A percentile compares a stretch with the other conserved stretches of the same genome.
Evolutionary conservation across 192 early-diverging fungal genomes (phyloP).

Genomic region (Gigaspora rosea): DNA sequence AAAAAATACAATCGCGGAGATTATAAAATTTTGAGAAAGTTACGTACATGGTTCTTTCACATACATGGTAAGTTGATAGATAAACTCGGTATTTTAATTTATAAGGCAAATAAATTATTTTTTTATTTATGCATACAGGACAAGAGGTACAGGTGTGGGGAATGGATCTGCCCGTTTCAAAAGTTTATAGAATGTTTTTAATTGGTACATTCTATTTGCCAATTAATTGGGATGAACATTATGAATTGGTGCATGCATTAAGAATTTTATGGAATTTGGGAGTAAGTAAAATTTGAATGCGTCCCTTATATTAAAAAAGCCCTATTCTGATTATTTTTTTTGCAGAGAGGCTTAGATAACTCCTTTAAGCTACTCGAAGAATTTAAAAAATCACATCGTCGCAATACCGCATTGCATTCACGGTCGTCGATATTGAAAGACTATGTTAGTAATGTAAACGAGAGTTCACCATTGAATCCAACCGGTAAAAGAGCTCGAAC

Average conservation of each 20-base stretch:
- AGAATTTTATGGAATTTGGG: slow-evolving; percentile 27
- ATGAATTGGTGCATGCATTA: slow-evolving; percentile 24
- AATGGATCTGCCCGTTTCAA: slow-evolving; percentile 27
- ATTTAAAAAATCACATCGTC: slow-evolving; percentile 2
- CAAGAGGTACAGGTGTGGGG: slow-evolving; percentile 24
- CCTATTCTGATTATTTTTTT: slow-evolving; percentile 7
- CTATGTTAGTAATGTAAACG: neutral
- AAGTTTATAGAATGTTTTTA: slow-evolving; percentile 30
- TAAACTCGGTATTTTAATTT: slow-evolving; percentile 12
- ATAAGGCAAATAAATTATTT: neutral
- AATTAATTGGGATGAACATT: slow-evolving; percentile 23
- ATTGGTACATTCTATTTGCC: slow-evolving; percentile 21
- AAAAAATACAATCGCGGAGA: slow-evolving; percentile 19
- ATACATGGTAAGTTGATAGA: slow-evolving; percentile 25
- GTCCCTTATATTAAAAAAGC: neutral
- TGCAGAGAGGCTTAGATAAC: slow-evolving; percentile 10
- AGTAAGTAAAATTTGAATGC: slow-evolving; percentile 14
- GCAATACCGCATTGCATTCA: neutral
- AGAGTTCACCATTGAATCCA: slow-evolving; percentile 1
- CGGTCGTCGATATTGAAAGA: slow-evolving; percentile 1
- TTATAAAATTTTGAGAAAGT: slow-evolving; percentile 20
- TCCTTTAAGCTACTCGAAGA: neutral
- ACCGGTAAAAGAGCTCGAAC: slow-evolving; percentile 9
- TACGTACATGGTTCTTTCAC: slow-evolving; percentile 28
- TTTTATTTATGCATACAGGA: slow-evolving; percentile 25